Percentiles rank a stretch among this genome's conserved stretches.
These are phyloP conservation scores for Arachnomyces sp. DNA, from an alignment of 2,329 filamentous ascomycete species.

Conservation along the genomic window DNA sequence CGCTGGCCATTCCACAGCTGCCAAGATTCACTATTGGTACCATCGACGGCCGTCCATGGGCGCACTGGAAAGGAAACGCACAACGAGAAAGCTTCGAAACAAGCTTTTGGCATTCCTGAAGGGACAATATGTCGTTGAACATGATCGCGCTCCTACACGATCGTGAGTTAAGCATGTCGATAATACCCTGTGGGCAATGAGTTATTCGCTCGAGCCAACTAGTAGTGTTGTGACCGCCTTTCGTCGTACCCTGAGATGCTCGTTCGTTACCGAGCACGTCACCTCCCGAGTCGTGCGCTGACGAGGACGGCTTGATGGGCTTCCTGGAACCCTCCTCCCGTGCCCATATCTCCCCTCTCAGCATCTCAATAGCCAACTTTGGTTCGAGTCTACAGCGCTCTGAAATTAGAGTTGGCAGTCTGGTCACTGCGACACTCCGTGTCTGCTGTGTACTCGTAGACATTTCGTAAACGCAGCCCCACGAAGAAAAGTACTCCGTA, in stretches of 20 bases:
- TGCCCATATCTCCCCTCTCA: conserved; percentile 67
- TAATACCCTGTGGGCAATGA: conserved; percentile 63
- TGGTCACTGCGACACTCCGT: conserved; percentile 40
- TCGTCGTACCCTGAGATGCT: neutral
- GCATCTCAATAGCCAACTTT: conserved; percentile 60
- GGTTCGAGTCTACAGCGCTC: conserved; percentile 70
- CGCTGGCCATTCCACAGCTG: neutral
- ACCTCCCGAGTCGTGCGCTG: neutral
- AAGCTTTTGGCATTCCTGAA: conserved; percentile 31
- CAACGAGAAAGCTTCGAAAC: conserved; percentile 32
- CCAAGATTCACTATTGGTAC: conserved; percentile 34
- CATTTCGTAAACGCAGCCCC: conserved; percentile 65
- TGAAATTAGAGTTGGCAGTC: conserved; percentile 62
- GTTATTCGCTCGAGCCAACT: conserved; percentile 56
- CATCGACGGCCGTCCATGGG: conserved; percentile 43
- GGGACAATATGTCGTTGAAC: conserved; percentile 39
- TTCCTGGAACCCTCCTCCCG: conserved; percentile 39
- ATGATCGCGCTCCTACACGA: conserved; percentile 43
- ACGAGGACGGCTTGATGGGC: neutral
- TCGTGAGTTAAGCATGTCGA: conserved; percentile 52
- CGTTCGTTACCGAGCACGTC: neutral
- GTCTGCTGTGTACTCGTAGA: conserved; percentile 6
- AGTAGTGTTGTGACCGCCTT: conserved; percentile 8
- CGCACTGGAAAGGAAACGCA: conserved; percentile 43
- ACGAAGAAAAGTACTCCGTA: conserved; percentile 53